Evolutionary conservation across 345 rosid genomes (phyloP).

Genomic region (Boechera retrofracta): DNA sequence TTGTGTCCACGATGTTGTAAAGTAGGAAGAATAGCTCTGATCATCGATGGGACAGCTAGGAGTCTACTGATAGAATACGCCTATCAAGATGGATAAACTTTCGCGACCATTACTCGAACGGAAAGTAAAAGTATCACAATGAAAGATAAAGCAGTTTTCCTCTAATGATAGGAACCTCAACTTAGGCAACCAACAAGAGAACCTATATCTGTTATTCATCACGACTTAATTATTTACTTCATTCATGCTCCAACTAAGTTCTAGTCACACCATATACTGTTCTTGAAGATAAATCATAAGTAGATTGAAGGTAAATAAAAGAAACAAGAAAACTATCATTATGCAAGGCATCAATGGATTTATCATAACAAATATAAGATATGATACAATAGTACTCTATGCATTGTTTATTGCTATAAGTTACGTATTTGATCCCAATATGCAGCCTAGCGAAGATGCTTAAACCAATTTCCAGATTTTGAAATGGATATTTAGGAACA

Average conservation of each 20-base stretch:
- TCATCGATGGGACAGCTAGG: slow-evolving; percentile 80
- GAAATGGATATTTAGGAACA: slow-evolving; percentile 19
- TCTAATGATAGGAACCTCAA: slow-evolving; percentile 21
- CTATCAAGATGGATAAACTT: slow-evolving; percentile 50
- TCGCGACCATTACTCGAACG: not conserved
- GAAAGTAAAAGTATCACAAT: slow-evolving; percentile 4
- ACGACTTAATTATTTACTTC: not conserved
- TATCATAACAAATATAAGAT: slow-evolving; percentile 3
- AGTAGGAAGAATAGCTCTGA: slow-evolving; percentile 74
- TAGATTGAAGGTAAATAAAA: slow-evolving; percentile 5
- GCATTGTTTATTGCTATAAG: slow-evolving; percentile 9
- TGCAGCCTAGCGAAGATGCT: slow-evolving; percentile 27
- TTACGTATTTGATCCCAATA: slow-evolving; percentile 31
- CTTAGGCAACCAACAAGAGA: slow-evolving; percentile 24
- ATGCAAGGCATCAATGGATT: slow-evolving; percentile 19
- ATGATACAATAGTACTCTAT: not conserved
- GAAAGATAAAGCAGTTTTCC: slow-evolving; percentile 22
- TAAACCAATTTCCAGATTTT: slow-evolving; percentile 8
- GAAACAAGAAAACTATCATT: slow-evolving; percentile 34
- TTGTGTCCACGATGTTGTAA: slow-evolving; percentile 53
- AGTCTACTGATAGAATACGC: slow-evolving; percentile 80
- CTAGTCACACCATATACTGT: slow-evolving; percentile 11
- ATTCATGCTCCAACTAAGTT: slow-evolving; percentile 17
- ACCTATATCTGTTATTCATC: slow-evolving; percentile 9
- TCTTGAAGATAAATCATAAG: slow-evolving; percentile 10